A percentile compares a stretch with the other conserved stretches of the same genome.
Conservation (phyloP, 106 monocot genomes). For the Narthecium ossifragum region DNA sequence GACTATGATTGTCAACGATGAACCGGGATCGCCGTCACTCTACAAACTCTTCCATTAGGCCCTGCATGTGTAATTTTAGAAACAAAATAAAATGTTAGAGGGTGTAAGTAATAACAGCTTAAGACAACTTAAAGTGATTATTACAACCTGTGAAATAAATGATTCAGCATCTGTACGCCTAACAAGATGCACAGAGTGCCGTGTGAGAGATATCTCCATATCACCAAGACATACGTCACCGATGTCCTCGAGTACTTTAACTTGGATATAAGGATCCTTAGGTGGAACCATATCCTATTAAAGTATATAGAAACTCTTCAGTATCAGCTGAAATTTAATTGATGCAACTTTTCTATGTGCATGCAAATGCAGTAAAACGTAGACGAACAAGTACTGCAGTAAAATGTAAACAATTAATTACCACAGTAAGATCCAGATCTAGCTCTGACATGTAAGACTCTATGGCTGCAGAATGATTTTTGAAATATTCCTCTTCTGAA, state of each 20-base stretch:
- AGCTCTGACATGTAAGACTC: constrained; percentile 83
- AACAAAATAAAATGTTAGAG: background rate
- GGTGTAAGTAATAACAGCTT: background rate
- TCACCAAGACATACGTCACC: constrained; percentile 75
- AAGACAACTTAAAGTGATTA: too few species aligned
- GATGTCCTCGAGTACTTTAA: constrained; percentile 81
- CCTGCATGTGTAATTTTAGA: constrained; percentile 21
- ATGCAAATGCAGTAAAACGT: background rate
- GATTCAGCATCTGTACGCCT: constrained; percentile 78
- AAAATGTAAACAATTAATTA: constrained; percentile 8
- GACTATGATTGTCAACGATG: background rate
- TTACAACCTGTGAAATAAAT: constrained; percentile 79
- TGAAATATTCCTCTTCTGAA: constrained; percentile 87
- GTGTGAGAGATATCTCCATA: constrained; percentile 54
- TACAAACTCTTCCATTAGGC: constrained; percentile 70
- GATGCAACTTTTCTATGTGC: background rate
- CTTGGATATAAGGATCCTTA: constrained; percentile 92
- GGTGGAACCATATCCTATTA: constrained; percentile 92
- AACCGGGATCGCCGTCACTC: constrained; percentile 10
- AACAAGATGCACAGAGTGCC: constrained; percentile 78
- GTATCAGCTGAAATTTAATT: background rate
- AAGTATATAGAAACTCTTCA: background rate
- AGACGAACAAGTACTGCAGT: background rate
- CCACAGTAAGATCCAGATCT: constrained; percentile 92
- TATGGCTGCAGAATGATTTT: constrained; percentile 74